Conservation (phyloP, 176 grass and related monocot genomes). For the Carex littledalei region DNA sequence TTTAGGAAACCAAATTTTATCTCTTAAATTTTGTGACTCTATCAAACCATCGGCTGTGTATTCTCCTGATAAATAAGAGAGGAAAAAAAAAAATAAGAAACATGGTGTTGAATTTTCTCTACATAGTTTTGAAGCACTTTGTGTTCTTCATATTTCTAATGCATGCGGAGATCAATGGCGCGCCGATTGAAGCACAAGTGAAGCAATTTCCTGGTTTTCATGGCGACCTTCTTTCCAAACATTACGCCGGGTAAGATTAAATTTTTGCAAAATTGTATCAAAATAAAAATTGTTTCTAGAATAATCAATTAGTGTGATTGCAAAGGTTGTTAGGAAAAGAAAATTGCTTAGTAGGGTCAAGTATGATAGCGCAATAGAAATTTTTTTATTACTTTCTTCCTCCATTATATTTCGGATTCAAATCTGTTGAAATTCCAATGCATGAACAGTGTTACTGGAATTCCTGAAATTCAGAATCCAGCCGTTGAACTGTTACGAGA, state of each 20-base stretch:
- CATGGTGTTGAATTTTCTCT: background rate
- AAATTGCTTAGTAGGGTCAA: too few species aligned
- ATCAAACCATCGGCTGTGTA: background rate
- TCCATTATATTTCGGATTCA: too few species aligned
- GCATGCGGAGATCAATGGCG: background rate
- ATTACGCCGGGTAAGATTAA: slow-evolving; percentile 46
- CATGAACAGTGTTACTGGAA: too few species aligned
- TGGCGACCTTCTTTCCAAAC: slow-evolving; percentile 48
- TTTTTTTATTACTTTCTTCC: too few species aligned
- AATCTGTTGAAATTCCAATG: too few species aligned
- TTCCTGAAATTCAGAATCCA: too few species aligned
- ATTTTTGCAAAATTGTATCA: background rate
- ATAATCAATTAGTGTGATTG: background rate
- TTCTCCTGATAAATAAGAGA: background rate
- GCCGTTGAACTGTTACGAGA: too few species aligned
- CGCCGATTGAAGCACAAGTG: slow-evolving; percentile 30
- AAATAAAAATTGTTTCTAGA: background rate
- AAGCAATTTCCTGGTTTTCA: slow-evolving; percentile 46
- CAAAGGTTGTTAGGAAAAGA: background rate
- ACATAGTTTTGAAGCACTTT: background rate
- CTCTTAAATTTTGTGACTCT: background rate
- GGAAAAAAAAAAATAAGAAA: background rate
- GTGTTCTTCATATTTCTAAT: background rate
- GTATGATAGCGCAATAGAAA: too few species aligned
- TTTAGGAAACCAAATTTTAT: background rate